phyloP scores from a whole-genome alignment of 2,329 filamentous ascomycete genomes.

The Didymella pomorum region DNA sequence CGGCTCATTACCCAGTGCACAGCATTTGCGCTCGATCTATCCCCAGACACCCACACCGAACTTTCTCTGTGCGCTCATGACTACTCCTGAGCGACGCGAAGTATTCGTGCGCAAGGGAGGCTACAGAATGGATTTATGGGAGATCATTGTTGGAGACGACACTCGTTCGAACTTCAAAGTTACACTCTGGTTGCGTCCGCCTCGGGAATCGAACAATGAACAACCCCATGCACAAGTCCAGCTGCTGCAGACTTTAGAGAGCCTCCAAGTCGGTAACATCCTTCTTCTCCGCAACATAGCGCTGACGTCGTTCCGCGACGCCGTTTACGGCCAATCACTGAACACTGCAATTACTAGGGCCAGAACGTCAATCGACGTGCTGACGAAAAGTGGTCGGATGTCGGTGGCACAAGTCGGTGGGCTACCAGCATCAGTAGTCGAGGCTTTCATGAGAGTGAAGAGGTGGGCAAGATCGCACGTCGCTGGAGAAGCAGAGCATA shows the following conservation, averaged over 20 bases:
- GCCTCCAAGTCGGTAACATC: conserved; percentile 74
- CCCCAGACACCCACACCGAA: conserved; percentile 86
- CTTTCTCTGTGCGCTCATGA: conserved; percentile 80
- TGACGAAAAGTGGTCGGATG: conserved; percentile 64
- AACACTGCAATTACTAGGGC: conserved; percentile 74
- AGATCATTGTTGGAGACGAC: conserved; percentile 75
- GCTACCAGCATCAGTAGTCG: conserved; percentile 60
- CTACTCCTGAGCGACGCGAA: conserved; percentile 70
- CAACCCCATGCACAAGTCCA: conserved; percentile 32
- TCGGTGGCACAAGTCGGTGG: conserved; percentile 57
- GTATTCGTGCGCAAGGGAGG: conserved; percentile 73
- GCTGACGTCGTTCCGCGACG: conserved; percentile 75
- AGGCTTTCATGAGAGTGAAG: conserved; percentile 72
- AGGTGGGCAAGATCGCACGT: conserved; percentile 81
- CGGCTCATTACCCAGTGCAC: conserved; percentile 72
- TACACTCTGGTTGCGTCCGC: conserved; percentile 78
- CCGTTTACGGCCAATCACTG: conserved; percentile 85
- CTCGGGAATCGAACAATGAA: conserved; percentile 23
- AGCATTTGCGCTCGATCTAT: conserved; percentile 69
- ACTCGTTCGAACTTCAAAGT: conserved; percentile 81
- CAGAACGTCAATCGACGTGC: conserved; percentile 68
- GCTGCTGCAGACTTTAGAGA: conserved; percentile 54
- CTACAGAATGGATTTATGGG: conserved; percentile 54
- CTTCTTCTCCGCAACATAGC: conserved; percentile 82
- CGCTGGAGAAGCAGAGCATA: conserved; percentile 38